These are phyloP conservation scores for Magnusiomyces clavatus DNA, from an alignment of 1,139 yeast species.

Conservation along the genomic window DNA sequence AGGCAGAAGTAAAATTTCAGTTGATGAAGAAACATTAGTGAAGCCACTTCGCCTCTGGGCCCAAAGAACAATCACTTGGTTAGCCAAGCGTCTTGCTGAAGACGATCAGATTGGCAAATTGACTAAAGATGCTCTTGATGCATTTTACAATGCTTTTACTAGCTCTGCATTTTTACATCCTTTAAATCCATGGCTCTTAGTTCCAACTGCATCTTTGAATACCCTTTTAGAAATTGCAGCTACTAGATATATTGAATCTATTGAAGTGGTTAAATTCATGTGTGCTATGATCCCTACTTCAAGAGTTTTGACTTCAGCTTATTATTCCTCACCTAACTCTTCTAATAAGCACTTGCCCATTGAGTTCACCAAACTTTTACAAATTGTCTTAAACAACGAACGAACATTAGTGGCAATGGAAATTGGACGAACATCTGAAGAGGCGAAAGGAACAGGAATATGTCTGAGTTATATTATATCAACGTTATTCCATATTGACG, in stretches of 20 bases:
- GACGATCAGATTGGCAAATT: slow-evolving; percentile 14
- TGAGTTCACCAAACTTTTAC: slow-evolving; percentile 50
- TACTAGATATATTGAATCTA: slow-evolving; percentile 41
- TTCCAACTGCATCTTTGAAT: slow-evolving; percentile 46
- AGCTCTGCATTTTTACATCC: slow-evolving; percentile 3
- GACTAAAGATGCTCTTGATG: background rate
- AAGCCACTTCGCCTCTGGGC: slow-evolving; percentile 14
- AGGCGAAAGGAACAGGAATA: slow-evolving; percentile 11
- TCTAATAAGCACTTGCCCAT: slow-evolving; percentile 23
- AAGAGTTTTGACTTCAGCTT: slow-evolving; percentile 10
- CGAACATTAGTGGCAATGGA: slow-evolving; percentile 9
- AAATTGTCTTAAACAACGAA: slow-evolving; percentile 52
- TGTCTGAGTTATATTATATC: slow-evolving; percentile 20
- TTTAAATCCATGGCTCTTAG: slow-evolving; percentile 38
- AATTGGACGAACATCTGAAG: slow-evolving; percentile 2
- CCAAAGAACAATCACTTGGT: slow-evolving; percentile 22
- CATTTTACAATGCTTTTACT: slow-evolving; percentile 9
- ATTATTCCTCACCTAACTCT: slow-evolving; percentile 1
- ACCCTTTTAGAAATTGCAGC: slow-evolving; percentile 64
- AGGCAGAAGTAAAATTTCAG: background rate
- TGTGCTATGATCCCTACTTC: slow-evolving; percentile 36
- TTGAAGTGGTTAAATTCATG: slow-evolving; percentile 39
- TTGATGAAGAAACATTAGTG: slow-evolving; percentile 2
- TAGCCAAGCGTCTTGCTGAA: slow-evolving; percentile 25
- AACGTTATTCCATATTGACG: slow-evolving; percentile 34